phyloP scores from a whole-genome alignment of 176 grass and related monocot genomes.

The Phragmites australis region DNA sequence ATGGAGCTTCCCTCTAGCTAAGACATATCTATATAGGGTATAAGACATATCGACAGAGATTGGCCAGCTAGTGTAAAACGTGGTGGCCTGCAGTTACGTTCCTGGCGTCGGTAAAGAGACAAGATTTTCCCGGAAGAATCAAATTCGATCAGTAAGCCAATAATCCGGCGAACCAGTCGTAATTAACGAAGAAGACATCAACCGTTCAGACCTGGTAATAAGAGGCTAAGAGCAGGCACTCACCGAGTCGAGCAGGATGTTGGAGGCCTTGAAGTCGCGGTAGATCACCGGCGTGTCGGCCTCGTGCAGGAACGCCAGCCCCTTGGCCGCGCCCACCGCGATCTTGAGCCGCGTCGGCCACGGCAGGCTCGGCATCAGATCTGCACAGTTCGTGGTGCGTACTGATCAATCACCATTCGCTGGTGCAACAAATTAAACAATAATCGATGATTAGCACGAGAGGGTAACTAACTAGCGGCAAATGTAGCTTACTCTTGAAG shows the following conservation, averaged over 20 bases:
- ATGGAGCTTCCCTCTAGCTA: not conserved
- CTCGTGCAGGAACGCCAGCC: constrained; percentile 86
- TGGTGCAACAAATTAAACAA: not conserved
- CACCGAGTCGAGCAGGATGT: constrained; percentile 89
- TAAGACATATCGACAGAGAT: not conserved
- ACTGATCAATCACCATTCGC: not conserved
- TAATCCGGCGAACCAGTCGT: not conserved
- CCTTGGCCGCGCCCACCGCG: constrained; percentile 82
- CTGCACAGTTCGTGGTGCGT: not conserved
- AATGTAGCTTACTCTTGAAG: constrained; percentile 64
- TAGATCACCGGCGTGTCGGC: constrained; percentile 88
- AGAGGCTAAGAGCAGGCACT: not conserved
- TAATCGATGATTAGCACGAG: not conserved
- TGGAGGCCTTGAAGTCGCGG: constrained; percentile 95
- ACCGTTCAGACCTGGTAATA: not conserved
- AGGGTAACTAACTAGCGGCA: not conserved
- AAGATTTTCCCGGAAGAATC: not conserved
- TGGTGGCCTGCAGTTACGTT: constrained; percentile 6
- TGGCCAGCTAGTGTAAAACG: not conserved
- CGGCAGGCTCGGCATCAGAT: constrained; percentile 57
- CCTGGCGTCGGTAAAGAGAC: not conserved
- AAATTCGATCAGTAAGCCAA: no score
- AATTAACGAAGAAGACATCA: not conserved
- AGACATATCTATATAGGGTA: not conserved
- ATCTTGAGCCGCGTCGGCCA: constrained; percentile 91